phyloP scores from a whole-genome alignment of 495 filamentous ascomycete species.

The Penicillium chermesinum region DNA sequence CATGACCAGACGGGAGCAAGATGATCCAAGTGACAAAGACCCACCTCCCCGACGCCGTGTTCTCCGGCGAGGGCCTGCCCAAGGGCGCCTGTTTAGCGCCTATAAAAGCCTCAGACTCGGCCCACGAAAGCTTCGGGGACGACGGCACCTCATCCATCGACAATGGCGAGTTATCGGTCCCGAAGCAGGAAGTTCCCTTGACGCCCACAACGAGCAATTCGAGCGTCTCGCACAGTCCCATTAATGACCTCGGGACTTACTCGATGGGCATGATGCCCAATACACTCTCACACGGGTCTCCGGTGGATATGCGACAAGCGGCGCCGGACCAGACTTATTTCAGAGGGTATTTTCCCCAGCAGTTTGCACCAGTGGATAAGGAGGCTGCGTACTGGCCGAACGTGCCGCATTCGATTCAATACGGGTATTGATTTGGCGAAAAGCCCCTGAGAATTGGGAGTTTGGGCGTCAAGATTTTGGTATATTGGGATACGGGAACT shows the following conservation, averaged over 20 bases:
- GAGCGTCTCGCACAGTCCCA: neutral
- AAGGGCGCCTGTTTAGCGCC: slow-evolving; percentile 9
- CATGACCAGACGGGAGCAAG: slow-evolving; percentile 15
- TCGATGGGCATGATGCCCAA: neutral
- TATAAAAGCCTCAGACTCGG: neutral
- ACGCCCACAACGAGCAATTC: neutral
- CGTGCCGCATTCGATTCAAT: neutral
- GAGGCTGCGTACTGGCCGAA: neutral
- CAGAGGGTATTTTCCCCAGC: neutral
- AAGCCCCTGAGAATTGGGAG: neutral
- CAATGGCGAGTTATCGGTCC: neutral
- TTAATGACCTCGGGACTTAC: neutral
- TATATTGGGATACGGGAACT: no score
- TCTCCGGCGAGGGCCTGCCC: slow-evolving; percentile 10
- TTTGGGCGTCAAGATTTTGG: no score
- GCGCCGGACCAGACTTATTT: neutral
- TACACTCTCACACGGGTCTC: neutral
- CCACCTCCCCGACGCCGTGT: slow-evolving; percentile 20
- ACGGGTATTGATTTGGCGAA: neutral
- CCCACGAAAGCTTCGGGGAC: slow-evolving; percentile 1
- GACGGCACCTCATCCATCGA: neutral
- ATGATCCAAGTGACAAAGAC: slow-evolving; percentile 19
- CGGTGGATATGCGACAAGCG: neutral
- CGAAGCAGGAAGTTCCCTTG: neutral
- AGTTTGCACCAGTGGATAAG: neutral